A percentile compares a stretch with the other conserved stretches of the same genome.
Evolutionary conservation across 208 protist genomes (phyloP).

Genomic region (Porcisia deanei): DNA sequence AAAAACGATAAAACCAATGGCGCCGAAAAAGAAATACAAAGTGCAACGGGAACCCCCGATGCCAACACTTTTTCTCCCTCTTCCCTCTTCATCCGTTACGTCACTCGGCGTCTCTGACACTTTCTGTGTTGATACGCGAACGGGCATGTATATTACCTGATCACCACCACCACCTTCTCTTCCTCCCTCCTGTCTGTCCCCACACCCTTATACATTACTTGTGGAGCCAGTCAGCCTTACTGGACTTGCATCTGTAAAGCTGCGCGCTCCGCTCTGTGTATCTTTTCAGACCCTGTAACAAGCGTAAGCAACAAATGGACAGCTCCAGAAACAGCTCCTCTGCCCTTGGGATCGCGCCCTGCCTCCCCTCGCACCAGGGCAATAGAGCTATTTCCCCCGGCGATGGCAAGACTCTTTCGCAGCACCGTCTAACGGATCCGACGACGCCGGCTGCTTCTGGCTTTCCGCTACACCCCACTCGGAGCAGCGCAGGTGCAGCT

Average conservation of each 20-base stretch:
- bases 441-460: background rate
- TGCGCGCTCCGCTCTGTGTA: background rate
- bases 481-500: background rate
- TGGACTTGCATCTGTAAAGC: background rate
- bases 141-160: background rate
- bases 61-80: background rate
- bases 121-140: background rate
- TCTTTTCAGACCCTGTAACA: background rate
- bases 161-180: background rate
- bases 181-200: too few relatives aligned
- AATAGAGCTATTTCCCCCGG: background rate
- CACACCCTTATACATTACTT: too few relatives aligned
- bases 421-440: background rate
- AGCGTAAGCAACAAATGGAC: background rate
- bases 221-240: too few relatives aligned
- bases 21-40: background rate
- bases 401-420: background rate
- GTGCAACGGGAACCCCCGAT: too few relatives aligned
- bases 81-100: background rate
- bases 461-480: background rate
- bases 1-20: background rate
- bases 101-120: background rate
- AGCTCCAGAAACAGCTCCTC: background rate
- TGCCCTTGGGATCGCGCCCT: too few relatives aligned
- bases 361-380: background rate